Percentiles rank a stretch among this genome's conserved stretches.
These are phyloP conservation scores for Mrakia blollopis DNA, from an alignment of 768 basidiomycete species.

Conservation along the genomic window DNA sequence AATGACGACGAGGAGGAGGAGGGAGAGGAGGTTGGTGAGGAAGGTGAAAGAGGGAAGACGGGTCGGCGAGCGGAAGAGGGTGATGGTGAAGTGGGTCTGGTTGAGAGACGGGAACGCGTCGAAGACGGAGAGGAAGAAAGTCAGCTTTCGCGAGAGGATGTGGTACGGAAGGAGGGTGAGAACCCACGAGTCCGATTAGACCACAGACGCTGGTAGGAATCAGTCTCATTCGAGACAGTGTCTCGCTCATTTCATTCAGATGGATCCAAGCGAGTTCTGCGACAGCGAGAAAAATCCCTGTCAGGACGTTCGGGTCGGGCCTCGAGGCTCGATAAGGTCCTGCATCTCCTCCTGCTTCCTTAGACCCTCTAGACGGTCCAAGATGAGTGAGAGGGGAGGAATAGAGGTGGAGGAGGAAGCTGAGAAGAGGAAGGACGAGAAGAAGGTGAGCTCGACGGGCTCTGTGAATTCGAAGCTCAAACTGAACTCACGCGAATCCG, in stretches of 20 bases:
- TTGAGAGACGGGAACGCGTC: background rate
- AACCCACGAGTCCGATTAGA: slow-evolving; percentile 21
- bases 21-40: slow-evolving; percentile 24
- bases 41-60: slow-evolving; percentile 27
- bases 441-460: background rate
- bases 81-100: slow-evolving; percentile 5
- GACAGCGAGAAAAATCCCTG: slow-evolving; percentile 19
- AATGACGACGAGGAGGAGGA: slow-evolving; percentile 22
- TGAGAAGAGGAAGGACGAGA: background rate
- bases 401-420: slow-evolving; percentile 29
- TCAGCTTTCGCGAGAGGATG: background rate
- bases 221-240: background rate
- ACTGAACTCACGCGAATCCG: slow-evolving; percentile 13
- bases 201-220: slow-evolving; percentile 25
- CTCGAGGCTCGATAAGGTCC: background rate
- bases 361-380: background rate
- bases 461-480: background rate
- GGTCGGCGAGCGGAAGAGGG: slow-evolving; percentile 6
- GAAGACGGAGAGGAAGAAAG: background rate
- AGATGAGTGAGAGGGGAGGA: slow-evolving; percentile 28
- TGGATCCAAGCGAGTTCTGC: slow-evolving; percentile 22
- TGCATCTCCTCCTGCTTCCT: background rate
- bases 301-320: slow-evolving; percentile 14
- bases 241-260: background rate
- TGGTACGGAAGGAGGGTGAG: background rate